Conservation (phyloP, 352 stramenopile species). For the Thalassiosira oceanica region DNA sequence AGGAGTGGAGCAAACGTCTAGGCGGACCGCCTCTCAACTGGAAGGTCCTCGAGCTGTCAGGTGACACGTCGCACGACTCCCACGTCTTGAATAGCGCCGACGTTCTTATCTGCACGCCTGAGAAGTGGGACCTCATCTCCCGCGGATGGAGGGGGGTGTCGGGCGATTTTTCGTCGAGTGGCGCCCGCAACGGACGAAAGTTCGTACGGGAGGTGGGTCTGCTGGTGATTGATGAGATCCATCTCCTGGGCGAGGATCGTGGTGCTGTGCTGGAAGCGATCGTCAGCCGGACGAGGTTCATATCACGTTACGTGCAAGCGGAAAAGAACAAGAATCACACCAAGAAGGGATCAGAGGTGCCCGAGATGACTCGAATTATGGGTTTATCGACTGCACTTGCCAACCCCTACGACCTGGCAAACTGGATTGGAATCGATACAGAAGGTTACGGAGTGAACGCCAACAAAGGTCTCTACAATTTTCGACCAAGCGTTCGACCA, state of each 20-base stretch:
- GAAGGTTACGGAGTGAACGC: slow-evolving; percentile 31
- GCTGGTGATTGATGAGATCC: slow-evolving; percentile 97
- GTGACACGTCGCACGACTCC: slow-evolving; percentile 93
- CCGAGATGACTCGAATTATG: slow-evolving; percentile 87
- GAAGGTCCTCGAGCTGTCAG: slow-evolving; percentile 94
- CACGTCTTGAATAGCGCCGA: slow-evolving; percentile 88
- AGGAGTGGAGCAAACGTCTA: slow-evolving; percentile 94
- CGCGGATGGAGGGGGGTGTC: slow-evolving; percentile 85
- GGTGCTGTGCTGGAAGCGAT: slow-evolving; percentile 94
- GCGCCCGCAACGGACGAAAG: slow-evolving; percentile 55
- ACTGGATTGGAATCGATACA: slow-evolving; percentile 93
- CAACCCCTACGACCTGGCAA: slow-evolving; percentile 93
- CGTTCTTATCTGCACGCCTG: slow-evolving; percentile 96
- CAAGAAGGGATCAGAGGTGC: slow-evolving; percentile 12
- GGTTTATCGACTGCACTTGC: slow-evolving; percentile 94
- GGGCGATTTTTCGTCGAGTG: slow-evolving; percentile 73
- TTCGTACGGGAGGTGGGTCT: slow-evolving; percentile 83
- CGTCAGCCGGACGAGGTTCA: slow-evolving; percentile 87
- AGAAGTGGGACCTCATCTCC: slow-evolving; percentile 98
- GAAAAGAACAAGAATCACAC: slow-evolving; percentile 12
- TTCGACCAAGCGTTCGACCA: slow-evolving; percentile 91
- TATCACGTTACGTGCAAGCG: slow-evolving; percentile 72
- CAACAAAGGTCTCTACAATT: slow-evolving; percentile 89
- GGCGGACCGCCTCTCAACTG: slow-evolving; percentile 79
- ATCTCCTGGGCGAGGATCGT: slow-evolving; percentile 91